Evolutionary conservation across 345 rosid species (phyloP), one percentile per base, ranked within the genome.

Genomic region (Arabis alpina): DNA sequence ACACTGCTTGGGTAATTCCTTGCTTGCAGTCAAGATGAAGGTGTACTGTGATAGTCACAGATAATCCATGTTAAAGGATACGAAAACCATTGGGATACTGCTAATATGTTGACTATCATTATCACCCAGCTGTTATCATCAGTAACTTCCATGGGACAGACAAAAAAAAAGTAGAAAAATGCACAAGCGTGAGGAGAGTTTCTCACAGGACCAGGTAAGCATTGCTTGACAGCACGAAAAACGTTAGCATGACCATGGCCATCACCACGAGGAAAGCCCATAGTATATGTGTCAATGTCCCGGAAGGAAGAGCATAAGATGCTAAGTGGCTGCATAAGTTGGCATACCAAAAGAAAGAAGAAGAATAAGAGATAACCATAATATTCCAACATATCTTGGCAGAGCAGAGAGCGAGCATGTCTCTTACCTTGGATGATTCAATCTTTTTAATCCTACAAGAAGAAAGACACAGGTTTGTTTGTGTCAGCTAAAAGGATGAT

Each of bases 161-260:
- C 42, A 3, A 42, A 30, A 9, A 45, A 5, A 47, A 2, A 25
- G 50, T 8, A 23, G 23, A 51, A 36, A 39, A 51, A 28, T 2
- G 7, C 54, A 76, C 4, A 54, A 61, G 74, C 61, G 61, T 13
- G 62, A 70, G 51, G 75, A 66, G 5, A 54, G 16, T 61, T 60
- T 39, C 98, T 88, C 81, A 93, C 98, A 64, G 98, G 96, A 45
- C 98, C 98, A 76, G 97, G 98, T 70, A 93, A 74, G 82, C 97
- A 90, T 54, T 86, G 96, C 84, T 89, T 91, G 69, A 91, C 94
- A 75, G 84, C 91, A 74, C 94, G 96, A 50, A 93, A 93, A 42
- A 93, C 71, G 77, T 87, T 85, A 14, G 94, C 80, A 77, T 90
- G 97, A 62, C 98, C 98, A 77, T 80, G 87, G 48, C 82, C 88